phyloP scores from a whole-genome alignment of 148 eudicot species.

The Dianthus caryophyllus region DNA sequence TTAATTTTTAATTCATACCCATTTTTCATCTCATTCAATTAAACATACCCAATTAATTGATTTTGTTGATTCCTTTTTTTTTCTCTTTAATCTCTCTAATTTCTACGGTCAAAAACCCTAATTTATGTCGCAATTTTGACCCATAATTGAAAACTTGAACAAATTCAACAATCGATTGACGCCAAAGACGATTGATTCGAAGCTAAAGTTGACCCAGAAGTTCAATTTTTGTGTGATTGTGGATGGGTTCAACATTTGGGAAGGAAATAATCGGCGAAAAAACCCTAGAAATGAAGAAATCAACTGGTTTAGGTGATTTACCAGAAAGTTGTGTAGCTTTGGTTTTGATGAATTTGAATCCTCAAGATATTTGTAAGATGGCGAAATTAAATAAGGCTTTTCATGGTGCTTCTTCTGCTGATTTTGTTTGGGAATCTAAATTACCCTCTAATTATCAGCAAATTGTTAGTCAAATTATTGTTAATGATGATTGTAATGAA shows the following conservation, averaged over 20 bases:
- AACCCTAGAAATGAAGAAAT: slow-evolving; percentile 15
- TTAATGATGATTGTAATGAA: slow-evolving; percentile 13
- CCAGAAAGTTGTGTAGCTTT: slow-evolving; percentile 79
- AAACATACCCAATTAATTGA: not conserved
- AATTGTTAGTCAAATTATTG: slow-evolving; percentile 44
- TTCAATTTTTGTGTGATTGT: not conserved
- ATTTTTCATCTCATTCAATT: not conserved
- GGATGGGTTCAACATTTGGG: slow-evolving; percentile 52
- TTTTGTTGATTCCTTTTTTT: not conserved
- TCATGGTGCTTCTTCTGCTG: slow-evolving; percentile 63
- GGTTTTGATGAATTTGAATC: slow-evolving; percentile 56
- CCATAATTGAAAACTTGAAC: not conserved
- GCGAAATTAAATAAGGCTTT: slow-evolving; percentile 59
- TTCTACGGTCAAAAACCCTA: slow-evolving; percentile 7
- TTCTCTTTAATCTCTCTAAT: not conserved
- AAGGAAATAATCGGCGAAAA: slow-evolving; percentile 16
- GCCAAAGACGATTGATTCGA: not conserved
- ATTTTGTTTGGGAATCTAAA: slow-evolving; percentile 85
- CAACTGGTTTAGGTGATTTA: slow-evolving; percentile 61
- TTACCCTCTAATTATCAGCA: slow-evolving; percentile 56
- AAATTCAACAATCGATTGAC: not conserved
- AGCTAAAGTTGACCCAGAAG: slow-evolving; percentile 6
- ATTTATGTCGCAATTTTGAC: slow-evolving; percentile 1
- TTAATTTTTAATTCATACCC: slow-evolving; percentile 16
- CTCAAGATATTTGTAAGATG: slow-evolving; percentile 59